Evolutionary conservation across 2,329 filamentous ascomycete species (phyloP), one percentile per base, ranked within the genome.

Genomic region (Orbilia ellipsospora): DNA sequence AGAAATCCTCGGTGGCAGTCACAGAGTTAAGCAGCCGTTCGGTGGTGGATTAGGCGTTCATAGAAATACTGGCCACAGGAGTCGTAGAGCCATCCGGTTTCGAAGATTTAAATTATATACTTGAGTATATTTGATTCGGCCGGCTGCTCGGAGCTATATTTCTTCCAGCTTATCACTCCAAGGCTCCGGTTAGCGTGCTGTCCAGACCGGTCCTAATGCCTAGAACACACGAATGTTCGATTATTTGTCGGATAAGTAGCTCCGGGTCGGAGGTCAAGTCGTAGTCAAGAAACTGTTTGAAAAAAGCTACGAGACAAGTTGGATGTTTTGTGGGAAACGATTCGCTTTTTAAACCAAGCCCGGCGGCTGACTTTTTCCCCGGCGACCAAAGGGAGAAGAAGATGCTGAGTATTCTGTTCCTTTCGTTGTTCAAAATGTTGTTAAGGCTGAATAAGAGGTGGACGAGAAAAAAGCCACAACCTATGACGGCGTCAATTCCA

Each of bases 291-390:
- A 51, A 62, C 18, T 31, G 28, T 59, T 54, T 64, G 44, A 59
- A 57, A 45, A 40, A 50, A 57, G 44, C 51, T 74, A 64, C 45
- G 31, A 56, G 40, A 68, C 63, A 45, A 51, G 62, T 59, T 62
- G 63, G 63, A 59, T 50, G 57, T 59, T 66, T 48, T 18, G 70
- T 68, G 70, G 62, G 70, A 67, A 44, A 28, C 50, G 70, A 67
- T 66, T 67, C 63, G 63, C 70, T 62, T 23, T 63, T 74, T 74
- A 74, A 74, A 74, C 57, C 70, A 67, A 67, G 48, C 56, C 67
- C 50, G 56, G 70, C 63, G 70, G 56, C 62, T 74, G 70, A 67
- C 70, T 74, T 59, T 18, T 23, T 54, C 23, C 66, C 63, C 52
- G 56, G 31, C 28, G 45, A 57, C 55, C 62, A 67, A 36, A 66